Evolutionary conservation across 1,284 basidiomycete species (phyloP).

Genomic region (Ceratobasidium papillatum): DNA sequence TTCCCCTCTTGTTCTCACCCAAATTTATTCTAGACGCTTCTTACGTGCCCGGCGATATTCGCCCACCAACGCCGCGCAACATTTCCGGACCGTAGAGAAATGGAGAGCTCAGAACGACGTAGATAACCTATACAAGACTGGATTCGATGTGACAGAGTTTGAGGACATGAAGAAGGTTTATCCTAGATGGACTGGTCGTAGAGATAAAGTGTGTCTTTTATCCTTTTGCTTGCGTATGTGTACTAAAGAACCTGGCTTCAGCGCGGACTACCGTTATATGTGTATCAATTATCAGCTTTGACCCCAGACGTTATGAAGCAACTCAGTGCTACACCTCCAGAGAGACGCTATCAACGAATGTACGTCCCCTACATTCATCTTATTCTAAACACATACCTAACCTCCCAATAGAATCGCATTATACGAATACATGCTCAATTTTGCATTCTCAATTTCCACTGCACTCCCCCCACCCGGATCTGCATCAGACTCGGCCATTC

Average conservation of each 20-base stretch:
- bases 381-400: not conserved
- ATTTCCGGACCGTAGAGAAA: constrained; percentile 68
- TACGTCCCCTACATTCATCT: constrained; percentile 52
- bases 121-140: constrained; percentile 62
- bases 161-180: constrained; percentile 69
- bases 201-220: constrained; percentile 66
- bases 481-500: constrained; percentile 54
- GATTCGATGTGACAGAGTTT: constrained; percentile 67
- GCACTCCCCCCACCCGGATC: constrained; percentile 67
- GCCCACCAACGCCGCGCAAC: constrained; percentile 67
- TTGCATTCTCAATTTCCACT: constrained; percentile 71
- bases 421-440: constrained; percentile 72
- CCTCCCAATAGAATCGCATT: constrained; percentile 58
- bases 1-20: not conserved
- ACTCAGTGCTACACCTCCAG: constrained; percentile 61
- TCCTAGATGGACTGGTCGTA: constrained; percentile 78
- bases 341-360: constrained; percentile 75
- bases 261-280: constrained; percentile 75
- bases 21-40: constrained; percentile 65
- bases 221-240: not conserved
- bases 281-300: constrained; percentile 69
- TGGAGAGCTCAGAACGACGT: constrained; percentile 73
- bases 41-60: constrained; percentile 75
- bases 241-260: constrained; percentile 48
- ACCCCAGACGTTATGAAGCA: constrained; percentile 63